phyloP scores from a whole-genome alignment of 345 rosid genomes.

The Gossypium australe region DNA sequence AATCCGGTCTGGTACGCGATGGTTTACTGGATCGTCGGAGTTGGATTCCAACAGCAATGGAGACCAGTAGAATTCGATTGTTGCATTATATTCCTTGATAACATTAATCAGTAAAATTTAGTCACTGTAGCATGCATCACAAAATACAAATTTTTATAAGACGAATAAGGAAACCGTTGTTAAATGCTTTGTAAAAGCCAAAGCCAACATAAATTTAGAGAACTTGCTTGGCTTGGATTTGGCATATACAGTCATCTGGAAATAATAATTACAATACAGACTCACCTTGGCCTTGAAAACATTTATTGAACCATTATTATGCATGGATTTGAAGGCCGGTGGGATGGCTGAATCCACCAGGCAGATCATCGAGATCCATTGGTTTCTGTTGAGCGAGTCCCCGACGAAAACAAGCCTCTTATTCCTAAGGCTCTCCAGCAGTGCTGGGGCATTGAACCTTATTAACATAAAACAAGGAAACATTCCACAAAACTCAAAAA shows the following conservation, averaged over 20 bases:
- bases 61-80: conserved; percentile 87
- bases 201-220: not conserved
- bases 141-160: not conserved
- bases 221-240: not conserved
- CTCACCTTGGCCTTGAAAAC: conserved; percentile 45
- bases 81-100: conserved; percentile 70
- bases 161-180: not conserved
- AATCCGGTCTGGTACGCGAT: conserved; percentile 58
- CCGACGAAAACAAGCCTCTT: conserved; percentile 90
- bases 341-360: conserved; percentile 60
- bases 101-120: no score
- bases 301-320: conserved; percentile 54
- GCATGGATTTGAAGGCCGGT: conserved; percentile 47
- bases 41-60: conserved; percentile 92
- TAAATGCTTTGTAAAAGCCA: no score
- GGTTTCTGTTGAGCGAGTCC: conserved; percentile 85
- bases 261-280: not conserved
- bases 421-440: conserved; percentile 75
- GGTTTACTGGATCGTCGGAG: conserved; percentile 77
- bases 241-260: not conserved
- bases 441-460: conserved; percentile 73
- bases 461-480: conserved; percentile 20
- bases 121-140: not conserved
- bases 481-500: conserved; percentile 15
- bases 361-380: conserved; percentile 94